Conservation (phyloP, 352 stramenopile genomes). For the Phytopythium delawarense region DNA sequence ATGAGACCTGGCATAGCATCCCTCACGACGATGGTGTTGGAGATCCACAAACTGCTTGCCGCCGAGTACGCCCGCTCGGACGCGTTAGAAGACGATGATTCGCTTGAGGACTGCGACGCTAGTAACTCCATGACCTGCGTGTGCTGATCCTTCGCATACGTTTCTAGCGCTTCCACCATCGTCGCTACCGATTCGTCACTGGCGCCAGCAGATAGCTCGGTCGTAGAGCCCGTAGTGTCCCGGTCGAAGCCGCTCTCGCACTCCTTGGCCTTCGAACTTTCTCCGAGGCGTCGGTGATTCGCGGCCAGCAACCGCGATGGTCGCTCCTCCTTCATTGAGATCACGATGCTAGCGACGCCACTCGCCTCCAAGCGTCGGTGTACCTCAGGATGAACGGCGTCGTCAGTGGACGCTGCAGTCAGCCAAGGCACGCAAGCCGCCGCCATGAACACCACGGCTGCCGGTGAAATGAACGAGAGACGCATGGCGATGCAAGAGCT, state of each 20-base stretch:
- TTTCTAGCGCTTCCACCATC: slow-evolving; percentile 23
- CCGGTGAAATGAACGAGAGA: background rate
- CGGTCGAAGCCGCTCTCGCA: slow-evolving; percentile 4
- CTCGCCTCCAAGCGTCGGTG: slow-evolving; percentile 14
- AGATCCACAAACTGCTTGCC: slow-evolving; percentile 43
- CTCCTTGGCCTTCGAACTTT: background rate
- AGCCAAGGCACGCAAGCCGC: background rate
- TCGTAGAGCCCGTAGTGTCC: background rate
- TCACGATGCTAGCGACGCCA: slow-evolving; percentile 25
- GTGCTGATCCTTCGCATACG: slow-evolving; percentile 26
- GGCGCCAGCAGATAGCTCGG: background rate
- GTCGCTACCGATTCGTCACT: slow-evolving; percentile 16
- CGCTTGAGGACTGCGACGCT: slow-evolving; percentile 1
- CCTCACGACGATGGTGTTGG: slow-evolving; percentile 38
- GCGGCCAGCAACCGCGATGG: slow-evolving; percentile 1
- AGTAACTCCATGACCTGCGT: slow-evolving; percentile 23
- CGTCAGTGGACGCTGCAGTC: background rate
- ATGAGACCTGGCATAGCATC: slow-evolving; percentile 31
- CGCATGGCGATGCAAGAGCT: background rate
- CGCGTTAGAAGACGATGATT: background rate
- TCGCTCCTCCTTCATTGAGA: slow-evolving; percentile 25
- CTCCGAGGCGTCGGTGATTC: background rate
- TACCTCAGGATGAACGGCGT: slow-evolving; percentile 10
- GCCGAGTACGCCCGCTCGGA: slow-evolving; percentile 1
- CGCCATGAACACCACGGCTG: background rate